These are phyloP conservation scores for Sugiyamaella valdiviana DNA, from an alignment of 805 yeast species.

Conservation along the genomic window DNA sequence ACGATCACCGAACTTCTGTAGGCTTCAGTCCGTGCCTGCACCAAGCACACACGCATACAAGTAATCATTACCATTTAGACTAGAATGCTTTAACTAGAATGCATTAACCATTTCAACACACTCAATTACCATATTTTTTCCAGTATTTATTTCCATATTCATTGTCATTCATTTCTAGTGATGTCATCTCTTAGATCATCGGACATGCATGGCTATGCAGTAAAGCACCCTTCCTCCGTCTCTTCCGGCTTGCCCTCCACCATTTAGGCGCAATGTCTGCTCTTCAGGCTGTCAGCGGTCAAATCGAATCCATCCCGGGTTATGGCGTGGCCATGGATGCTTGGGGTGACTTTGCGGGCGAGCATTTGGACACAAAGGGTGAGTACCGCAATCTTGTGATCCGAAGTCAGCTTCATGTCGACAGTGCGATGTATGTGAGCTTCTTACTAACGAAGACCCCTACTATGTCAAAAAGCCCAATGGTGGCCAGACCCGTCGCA, in stretches of 20 bases:
- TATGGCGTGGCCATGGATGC: conserved; percentile 48
- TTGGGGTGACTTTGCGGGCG: conserved; percentile 63
- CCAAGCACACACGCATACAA: too few relatives aligned
- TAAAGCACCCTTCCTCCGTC: neutral
- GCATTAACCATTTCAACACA: too few relatives aligned
- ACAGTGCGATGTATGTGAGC: neutral
- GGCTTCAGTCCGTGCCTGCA: too few relatives aligned
- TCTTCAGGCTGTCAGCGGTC: conserved; percentile 1
- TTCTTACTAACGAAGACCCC: conserved; percentile 25
- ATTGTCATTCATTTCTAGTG: too few relatives aligned
- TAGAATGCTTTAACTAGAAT: too few relatives aligned
- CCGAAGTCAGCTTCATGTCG: neutral
- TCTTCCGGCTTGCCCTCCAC: neutral
- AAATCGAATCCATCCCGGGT: conserved; percentile 50
- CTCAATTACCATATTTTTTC: too few relatives aligned
- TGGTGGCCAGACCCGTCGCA: conserved; percentile 52
- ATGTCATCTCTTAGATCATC: too few relatives aligned
- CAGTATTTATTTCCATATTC: too few relatives aligned
- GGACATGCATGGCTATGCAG: neutral
- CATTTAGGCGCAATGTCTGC: neutral
- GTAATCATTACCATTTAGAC: too few relatives aligned
- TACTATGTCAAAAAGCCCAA: conserved; percentile 32
- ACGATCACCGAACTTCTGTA: too few relatives aligned
- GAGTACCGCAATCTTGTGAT: too few relatives aligned
- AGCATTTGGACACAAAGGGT: conserved; percentile 50